Evolutionary conservation across 768 basidiomycete species (phyloP).

Genomic region (Ramaria sp.): DNA sequence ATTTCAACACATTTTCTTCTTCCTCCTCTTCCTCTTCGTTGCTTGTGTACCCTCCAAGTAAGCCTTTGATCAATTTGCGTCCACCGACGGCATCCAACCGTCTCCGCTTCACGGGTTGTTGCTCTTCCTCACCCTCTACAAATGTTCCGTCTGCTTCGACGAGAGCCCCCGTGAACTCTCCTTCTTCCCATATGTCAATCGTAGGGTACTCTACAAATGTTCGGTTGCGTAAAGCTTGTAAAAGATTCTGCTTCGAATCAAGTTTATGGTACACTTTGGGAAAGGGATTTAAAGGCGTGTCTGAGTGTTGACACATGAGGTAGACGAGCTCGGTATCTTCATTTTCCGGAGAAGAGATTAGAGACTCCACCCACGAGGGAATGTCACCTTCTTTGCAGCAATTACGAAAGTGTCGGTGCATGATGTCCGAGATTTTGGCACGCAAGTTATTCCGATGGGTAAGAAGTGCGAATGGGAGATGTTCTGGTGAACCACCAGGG

Average conservation of each 20-base stretch:
- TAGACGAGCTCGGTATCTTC: slow-evolving; percentile 45
- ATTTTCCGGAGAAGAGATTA: slow-evolving; percentile 43
- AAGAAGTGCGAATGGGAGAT: slow-evolving; percentile 37
- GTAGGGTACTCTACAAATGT: slow-evolving; percentile 79
- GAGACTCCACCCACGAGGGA: slow-evolving; percentile 46
- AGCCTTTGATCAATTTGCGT: slow-evolving; percentile 42
- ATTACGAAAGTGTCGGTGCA: slow-evolving; percentile 38
- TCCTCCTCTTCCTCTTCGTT: slow-evolving; percentile 28
- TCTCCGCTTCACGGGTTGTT: slow-evolving; percentile 34
- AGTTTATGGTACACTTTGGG: slow-evolving; percentile 42
- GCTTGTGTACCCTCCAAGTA: slow-evolving; percentile 53
- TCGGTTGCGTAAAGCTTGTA: slow-evolving; percentile 39
- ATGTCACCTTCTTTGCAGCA: slow-evolving; percentile 29
- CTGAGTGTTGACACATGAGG: slow-evolving; percentile 34
- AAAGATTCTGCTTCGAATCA: slow-evolving; percentile 38
- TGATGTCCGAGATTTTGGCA: slow-evolving; percentile 35
- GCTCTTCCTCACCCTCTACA: slow-evolving; percentile 21
- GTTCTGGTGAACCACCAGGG: slow-evolving; percentile 21
- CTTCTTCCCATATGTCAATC: slow-evolving; percentile 61
- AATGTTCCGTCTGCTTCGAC: slow-evolving; percentile 42
- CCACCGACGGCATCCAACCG: slow-evolving; percentile 43
- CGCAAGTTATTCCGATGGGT: slow-evolving; percentile 54
- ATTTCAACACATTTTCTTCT: slow-evolving; percentile 13
- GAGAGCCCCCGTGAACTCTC: slow-evolving; percentile 48
- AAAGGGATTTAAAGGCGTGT: not conserved